A percentile compares a stretch with the other conserved stretches of the same genome.
Evolutionary conservation across 2,329 filamentous ascomycete genomes (phyloP).

Genomic region (Boeremia lycopersici): DNA sequence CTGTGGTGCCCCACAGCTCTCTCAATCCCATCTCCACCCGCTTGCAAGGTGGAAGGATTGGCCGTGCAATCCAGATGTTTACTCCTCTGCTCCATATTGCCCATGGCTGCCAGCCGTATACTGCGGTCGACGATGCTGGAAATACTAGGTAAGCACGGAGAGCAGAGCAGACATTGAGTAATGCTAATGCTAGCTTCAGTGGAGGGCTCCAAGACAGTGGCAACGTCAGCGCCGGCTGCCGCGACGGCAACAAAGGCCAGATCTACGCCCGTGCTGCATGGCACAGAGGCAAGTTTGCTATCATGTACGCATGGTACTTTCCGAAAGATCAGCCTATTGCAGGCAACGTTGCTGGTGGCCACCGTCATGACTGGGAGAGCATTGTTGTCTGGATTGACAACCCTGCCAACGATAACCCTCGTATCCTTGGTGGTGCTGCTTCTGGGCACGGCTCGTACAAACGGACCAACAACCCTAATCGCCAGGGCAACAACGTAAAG

Average conservation of each 20-base stretch:
- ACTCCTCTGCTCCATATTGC: slow-evolving; percentile 60
- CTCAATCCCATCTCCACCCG: slow-evolving; percentile 60
- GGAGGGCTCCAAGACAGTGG: slow-evolving; percentile 52
- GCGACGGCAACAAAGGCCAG: slow-evolving; percentile 52
- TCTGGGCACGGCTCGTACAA: slow-evolving; percentile 57
- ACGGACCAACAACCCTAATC: slow-evolving; percentile 31
- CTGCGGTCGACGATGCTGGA: slow-evolving; percentile 62
- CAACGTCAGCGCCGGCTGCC: slow-evolving; percentile 46
- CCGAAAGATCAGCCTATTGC: slow-evolving; percentile 53
- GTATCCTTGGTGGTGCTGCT: slow-evolving; percentile 56
- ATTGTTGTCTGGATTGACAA: slow-evolving; percentile 56
- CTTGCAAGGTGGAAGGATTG: slow-evolving; percentile 54
- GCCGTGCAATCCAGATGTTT: slow-evolving; percentile 58
- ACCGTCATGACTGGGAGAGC: slow-evolving; percentile 61
- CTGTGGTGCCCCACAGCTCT: slow-evolving; percentile 49
- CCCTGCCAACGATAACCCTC: slow-evolving; percentile 44
- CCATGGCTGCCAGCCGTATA: slow-evolving; percentile 66
- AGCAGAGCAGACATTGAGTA: not conserved
- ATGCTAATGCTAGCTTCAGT: slow-evolving; percentile 29
- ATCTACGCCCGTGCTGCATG: slow-evolving; percentile 54
- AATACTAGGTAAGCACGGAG: slow-evolving; percentile 56
- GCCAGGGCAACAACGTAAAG: slow-evolving; percentile 51
- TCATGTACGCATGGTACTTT: slow-evolving; percentile 60
- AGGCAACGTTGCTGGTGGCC: slow-evolving; percentile 50
- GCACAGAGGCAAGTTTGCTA: slow-evolving; percentile 50